Conservation (phyloP, 2,329 filamentous ascomycete genomes). For the Ceratocystis papillata region DNA sequence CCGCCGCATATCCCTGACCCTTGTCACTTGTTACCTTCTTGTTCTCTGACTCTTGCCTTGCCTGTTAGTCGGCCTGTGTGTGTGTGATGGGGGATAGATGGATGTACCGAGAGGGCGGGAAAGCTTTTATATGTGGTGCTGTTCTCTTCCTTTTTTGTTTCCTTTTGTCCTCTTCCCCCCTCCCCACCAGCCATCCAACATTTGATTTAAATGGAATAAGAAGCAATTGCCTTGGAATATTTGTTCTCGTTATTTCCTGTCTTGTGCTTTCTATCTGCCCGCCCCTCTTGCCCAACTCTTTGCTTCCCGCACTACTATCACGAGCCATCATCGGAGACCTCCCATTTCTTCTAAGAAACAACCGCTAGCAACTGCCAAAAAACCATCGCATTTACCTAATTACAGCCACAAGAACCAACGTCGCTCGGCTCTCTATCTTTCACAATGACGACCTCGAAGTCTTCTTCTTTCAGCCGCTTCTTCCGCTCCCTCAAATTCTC, state of each 20-base stretch:
- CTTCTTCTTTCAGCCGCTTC: conserved; percentile 17
- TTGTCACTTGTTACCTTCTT: conserved; percentile 6
- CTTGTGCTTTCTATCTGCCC: too few relatives aligned
- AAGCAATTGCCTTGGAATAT: too few relatives aligned
- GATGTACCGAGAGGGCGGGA: conserved; percentile 12
- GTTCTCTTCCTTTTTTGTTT: conserved; percentile 10
- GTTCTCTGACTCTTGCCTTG: neutral
- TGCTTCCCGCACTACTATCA: too few relatives aligned
- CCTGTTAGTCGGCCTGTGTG: conserved; percentile 2
- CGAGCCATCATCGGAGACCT: neutral
- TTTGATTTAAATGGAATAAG: neutral
- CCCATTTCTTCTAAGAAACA: neutral
- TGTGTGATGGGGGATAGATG: neutral
- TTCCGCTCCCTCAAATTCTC: conserved; percentile 19
- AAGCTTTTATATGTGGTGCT: conserved; percentile 9
- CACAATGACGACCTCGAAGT: conserved; percentile 17
- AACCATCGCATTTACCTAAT: neutral
- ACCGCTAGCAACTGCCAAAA: neutral
- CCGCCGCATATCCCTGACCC: neutral
- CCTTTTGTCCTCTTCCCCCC: conserved; percentile 1
- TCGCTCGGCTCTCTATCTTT: neutral
- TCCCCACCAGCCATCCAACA: neutral
- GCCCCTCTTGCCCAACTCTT: too few relatives aligned
- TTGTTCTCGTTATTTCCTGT: too few relatives aligned
- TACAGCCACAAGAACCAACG: neutral